Percentiles rank a stretch among this genome's conserved stretches.
Conservation (phyloP, 1,284 basidiomycete species). For the Malassezia slooffiae region DNA sequence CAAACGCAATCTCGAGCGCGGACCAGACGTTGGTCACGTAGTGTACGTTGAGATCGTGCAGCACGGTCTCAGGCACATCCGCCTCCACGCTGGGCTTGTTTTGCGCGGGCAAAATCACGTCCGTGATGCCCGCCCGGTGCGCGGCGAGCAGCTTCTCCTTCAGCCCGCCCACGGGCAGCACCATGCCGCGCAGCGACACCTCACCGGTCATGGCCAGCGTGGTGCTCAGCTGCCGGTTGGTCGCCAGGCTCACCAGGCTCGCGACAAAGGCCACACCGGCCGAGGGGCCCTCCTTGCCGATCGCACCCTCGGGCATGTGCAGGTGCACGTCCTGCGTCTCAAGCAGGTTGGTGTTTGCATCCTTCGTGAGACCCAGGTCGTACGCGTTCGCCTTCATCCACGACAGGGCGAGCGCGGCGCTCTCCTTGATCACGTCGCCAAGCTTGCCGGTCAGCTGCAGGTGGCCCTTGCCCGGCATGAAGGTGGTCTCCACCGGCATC, state of each 20-base stretch:
- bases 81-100: conserved; percentile 45
- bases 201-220: conserved; percentile 46
- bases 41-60: conserved; percentile 41
- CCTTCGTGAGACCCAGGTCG: conserved; percentile 64
- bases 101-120: conserved; percentile 40
- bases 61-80: conserved; percentile 40
- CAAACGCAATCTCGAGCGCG: conserved; percentile 42
- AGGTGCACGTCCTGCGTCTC: conserved; percentile 54
- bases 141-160: conserved; percentile 46
- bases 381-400: conserved; percentile 86
- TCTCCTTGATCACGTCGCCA: conserved; percentile 92
- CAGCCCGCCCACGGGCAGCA: conserved; percentile 42
- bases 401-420: conserved; percentile 80
- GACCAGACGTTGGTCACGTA: conserved; percentile 44
- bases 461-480: conserved; percentile 42
- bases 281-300: conserved; percentile 94
- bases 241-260: conserved; percentile 78
- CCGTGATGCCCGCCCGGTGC: conserved; percentile 38
- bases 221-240: conserved; percentile 27
- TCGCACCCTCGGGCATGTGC: conserved; percentile 57
- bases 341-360: conserved; percentile 63
- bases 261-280: conserved; percentile 86
- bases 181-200: conserved; percentile 43
- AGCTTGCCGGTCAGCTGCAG: conserved; percentile 91
- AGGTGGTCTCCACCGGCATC: conserved; percentile 73